These are phyloP conservation scores for Erigeron philadelphicus DNA, from an alignment of 140 eudicot genomes.

Conservation along the genomic window DNA sequence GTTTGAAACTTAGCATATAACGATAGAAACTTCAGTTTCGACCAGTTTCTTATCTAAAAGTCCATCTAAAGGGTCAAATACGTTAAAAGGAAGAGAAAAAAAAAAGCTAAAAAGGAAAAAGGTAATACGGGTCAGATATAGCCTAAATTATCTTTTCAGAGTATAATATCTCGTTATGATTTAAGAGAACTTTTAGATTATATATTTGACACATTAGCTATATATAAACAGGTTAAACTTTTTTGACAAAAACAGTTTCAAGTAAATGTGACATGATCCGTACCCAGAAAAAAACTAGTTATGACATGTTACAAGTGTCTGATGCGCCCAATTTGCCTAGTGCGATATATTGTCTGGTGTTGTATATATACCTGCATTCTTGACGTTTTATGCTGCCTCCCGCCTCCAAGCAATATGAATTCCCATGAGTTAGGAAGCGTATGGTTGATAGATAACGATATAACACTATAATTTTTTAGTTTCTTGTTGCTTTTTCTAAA, in stretches of 20 bases:
- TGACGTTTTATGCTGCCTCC: conserved; percentile 5
- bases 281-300: background rate
- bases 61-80: background rate
- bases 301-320: background rate
- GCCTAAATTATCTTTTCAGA: background rate
- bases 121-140: background rate
- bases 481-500: conserved; percentile 46
- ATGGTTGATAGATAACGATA: conserved; percentile 9
- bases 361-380: conserved; percentile 20
- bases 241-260: background rate
- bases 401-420: conserved; percentile 24
- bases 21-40: background rate
- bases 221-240: no score
- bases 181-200: no score
- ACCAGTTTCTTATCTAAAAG: background rate
- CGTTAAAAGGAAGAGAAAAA: background rate
- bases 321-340: background rate
- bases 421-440: conserved; percentile 11
- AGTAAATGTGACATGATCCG: background rate
- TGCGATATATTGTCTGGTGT: background rate
- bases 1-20: background rate
- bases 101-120: background rate
- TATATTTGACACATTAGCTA: no score
- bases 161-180: background rate
- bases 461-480: conserved; percentile 9